A percentile compares a stretch with the other conserved stretches of the same genome.
These are phyloP conservation scores for Teunomyces atbi DNA, from an alignment of 805 yeast species.

Conservation along the genomic window DNA sequence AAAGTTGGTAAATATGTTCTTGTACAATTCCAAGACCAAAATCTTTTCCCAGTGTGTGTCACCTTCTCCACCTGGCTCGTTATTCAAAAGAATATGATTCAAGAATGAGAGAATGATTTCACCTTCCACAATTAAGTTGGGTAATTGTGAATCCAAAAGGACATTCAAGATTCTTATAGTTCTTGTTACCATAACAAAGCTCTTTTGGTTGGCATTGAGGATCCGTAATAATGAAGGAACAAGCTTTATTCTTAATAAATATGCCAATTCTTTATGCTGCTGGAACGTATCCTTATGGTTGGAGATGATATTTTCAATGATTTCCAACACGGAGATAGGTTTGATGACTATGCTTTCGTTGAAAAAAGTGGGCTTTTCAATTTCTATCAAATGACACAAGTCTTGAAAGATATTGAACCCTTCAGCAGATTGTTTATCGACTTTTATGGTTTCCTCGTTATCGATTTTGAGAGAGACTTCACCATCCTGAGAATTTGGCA, in stretches of 20 bases:
- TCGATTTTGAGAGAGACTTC: conserved; percentile 43
- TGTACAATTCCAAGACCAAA: conserved; percentile 70
- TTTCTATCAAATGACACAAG: conserved; percentile 65
- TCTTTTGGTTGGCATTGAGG: conserved; percentile 50
- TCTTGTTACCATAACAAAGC: conserved; percentile 70
- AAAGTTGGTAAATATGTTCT: conserved; percentile 57
- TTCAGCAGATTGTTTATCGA: conserved; percentile 61
- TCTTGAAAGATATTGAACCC: conserved; percentile 70
- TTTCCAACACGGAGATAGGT: conserved; percentile 69
- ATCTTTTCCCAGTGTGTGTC: conserved; percentile 63
- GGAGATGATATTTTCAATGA: conserved; percentile 73
- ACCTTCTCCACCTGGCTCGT: conserved; percentile 44
- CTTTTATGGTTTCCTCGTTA: conserved; percentile 39
- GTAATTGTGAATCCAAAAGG: conserved; percentile 55
- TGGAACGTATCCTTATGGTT: conserved; percentile 59
- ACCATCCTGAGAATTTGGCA: neutral
- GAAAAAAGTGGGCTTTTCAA: conserved; percentile 53
- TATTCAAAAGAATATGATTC: conserved; percentile 66
- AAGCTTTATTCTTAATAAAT: conserved; percentile 61
- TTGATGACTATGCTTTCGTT: conserved; percentile 50
- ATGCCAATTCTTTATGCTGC: conserved; percentile 61
- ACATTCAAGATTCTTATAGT: conserved; percentile 69
- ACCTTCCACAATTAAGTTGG: conserved; percentile 66
- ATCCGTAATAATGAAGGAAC: conserved; percentile 75
- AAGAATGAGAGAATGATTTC: conserved; percentile 77